Percentiles rank a stretch among this genome's conserved stretches.
These are phyloP conservation scores for Ocimum tenuiflorum DNA, from an alignment of 257 asterid genomes.

Conservation along the genomic window DNA sequence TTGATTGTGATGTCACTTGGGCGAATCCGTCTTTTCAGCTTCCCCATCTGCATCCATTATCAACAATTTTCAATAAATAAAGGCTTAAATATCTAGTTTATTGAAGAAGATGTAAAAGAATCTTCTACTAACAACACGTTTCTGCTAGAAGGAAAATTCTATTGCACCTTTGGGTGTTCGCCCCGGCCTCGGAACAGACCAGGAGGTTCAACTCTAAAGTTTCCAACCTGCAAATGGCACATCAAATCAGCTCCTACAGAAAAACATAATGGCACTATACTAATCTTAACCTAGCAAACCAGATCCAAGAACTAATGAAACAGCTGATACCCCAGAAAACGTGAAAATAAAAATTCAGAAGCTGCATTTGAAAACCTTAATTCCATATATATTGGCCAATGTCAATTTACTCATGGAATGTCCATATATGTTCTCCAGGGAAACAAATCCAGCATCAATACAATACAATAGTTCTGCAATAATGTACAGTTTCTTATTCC, in stretches of 20 bases:
- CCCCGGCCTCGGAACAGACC: constrained; percentile 98
- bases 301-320: no score
- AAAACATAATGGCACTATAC: neutral
- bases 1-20: constrained; percentile 85
- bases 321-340: no score
- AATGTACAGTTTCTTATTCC: neutral
- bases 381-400: no score
- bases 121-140: no score
- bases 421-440: neutral
- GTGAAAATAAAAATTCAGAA: no score
- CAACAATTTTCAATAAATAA: no score
- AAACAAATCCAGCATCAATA: neutral
- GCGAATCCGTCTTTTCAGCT: constrained; percentile 75
- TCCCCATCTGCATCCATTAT: constrained; percentile 60
- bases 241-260: constrained; percentile 1
- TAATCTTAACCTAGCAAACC: no score
- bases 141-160: neutral
- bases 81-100: no score
- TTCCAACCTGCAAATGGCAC: constrained; percentile 70
- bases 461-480: neutral
- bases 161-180: constrained; percentile 88
- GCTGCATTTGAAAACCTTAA: neutral
- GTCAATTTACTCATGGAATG: no score
- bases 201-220: constrained; percentile 98
- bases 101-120: no score